A percentile compares a stretch with the other conserved stretches of the same genome.
phyloP scores from a whole-genome alignment of 768 basidiomycete genomes.

The Naganishia kalamii region DNA sequence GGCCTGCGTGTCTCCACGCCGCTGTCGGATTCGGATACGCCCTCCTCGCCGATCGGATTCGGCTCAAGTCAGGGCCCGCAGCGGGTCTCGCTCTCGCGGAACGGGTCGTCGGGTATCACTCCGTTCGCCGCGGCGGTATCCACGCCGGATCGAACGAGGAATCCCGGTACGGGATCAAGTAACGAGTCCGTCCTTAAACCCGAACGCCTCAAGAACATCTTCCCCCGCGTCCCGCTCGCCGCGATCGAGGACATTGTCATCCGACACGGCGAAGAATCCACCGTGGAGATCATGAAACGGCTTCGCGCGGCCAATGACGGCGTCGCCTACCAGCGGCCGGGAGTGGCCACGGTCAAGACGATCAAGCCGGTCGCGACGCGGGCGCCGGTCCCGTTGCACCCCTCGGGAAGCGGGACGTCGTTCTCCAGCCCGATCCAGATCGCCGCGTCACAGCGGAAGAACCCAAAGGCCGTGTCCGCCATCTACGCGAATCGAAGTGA shows the following conservation, averaged over 20 bases:
- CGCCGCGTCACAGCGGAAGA: neutral
- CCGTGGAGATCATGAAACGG: neutral
- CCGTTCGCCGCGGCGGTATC: slow-evolving; percentile 10
- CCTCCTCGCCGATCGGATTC: neutral
- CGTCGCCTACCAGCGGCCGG: neutral
- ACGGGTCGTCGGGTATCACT: neutral
- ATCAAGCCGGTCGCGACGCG: neutral
- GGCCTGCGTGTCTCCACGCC: neutral
- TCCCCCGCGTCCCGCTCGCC: neutral
- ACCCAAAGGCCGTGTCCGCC: slow-evolving; percentile 33
- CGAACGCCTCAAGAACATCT: neutral
- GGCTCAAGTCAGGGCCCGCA: slow-evolving; percentile 2
- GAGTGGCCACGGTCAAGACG: neutral
- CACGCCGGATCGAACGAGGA: neutral
- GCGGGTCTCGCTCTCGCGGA: neutral
- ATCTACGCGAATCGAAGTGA: slow-evolving; percentile 38
- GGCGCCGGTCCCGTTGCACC: neutral
- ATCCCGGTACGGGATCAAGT: neutral
- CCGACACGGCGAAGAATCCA: slow-evolving; percentile 5
- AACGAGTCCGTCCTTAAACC: neutral
- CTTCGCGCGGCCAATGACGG: neutral
- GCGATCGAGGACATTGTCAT: slow-evolving; percentile 14
- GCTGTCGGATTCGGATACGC: neutral
- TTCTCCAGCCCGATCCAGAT: neutral
- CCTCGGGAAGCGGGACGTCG: neutral